Conservation (phyloP, 441 rosid species). For the Populus hybrid region DNA sequence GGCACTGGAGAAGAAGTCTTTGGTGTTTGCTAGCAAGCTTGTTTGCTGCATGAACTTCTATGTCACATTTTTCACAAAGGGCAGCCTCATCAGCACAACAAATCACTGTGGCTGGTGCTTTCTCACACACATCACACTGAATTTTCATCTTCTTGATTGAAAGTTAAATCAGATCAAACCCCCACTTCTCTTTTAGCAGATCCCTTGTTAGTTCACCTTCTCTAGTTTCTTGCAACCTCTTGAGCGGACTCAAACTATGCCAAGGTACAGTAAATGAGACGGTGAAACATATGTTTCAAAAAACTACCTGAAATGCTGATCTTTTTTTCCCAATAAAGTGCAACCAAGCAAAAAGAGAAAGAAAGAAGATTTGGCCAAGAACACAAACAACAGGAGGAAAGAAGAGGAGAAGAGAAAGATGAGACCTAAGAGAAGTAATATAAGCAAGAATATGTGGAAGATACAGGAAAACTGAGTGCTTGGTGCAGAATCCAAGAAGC, state of each 20-base stretch:
- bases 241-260: background rate
- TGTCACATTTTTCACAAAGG: constrained; percentile 75
- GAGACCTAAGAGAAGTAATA: background rate
- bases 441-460: background rate
- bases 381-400: background rate
- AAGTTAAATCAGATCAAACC: background rate
- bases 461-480: background rate
- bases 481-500: constrained; percentile 28
- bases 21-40: constrained; percentile 81
- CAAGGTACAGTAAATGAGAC: background rate
- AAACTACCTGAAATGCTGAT: background rate
- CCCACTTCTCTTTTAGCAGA: constrained; percentile 7
- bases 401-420: background rate
- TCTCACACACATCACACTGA: constrained; percentile 84
- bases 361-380: no score
- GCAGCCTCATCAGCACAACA: constrained; percentile 97
- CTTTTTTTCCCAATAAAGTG: background rate
- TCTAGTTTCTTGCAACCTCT: background rate
- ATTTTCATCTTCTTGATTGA: constrained; percentile 61
- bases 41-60: constrained; percentile 74
- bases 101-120: constrained; percentile 66
- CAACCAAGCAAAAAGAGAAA: background rate
- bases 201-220: background rate
- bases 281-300: background rate
- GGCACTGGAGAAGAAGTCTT: constrained; percentile 61